Base-by-base conservation (phyloP, 352 stramenopile species). In the Pythium aquatile region DNA sequence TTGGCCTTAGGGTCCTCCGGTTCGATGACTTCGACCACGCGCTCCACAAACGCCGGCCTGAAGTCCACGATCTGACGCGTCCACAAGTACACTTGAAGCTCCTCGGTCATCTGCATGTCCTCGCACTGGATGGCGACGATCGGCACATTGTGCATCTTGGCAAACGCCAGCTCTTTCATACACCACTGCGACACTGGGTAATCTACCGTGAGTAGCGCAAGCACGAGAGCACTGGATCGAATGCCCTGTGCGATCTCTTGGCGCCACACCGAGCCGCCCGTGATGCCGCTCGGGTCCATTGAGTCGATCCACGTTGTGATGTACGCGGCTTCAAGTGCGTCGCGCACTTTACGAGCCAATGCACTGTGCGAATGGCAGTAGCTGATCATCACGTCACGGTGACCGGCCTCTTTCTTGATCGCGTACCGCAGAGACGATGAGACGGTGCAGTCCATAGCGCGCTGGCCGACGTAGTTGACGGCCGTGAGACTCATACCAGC, bases 361-460 rank as follows among this genome's bases (percentile, higher is more conserved):
- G 70, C 60, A 16, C 78, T 69, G 49, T 94, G 85, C n/a, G 85
- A 85, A 40, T 94, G 85, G 51, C 80, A 90, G 62, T 94, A 94
- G 47, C 85, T 94, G 58, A 94, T 94, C 85, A 94, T 94, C 7
- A 94, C 85, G 55, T 94, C 85, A 29, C 85, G 82, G 5, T 91
- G 82, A 0, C 85, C 85, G 10, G 85, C 85, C 29, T 90, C 85
- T 60, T 94, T 94, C 69, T 94, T 94, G 33, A 93, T 84, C 17
- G 82, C 81, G 56, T 92, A 94, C 6, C 85, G 80, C n/a, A 94
- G 66, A 2, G 78, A 78, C 29, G 80, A 74, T 1, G 83, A 92
- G 7, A 65, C 74, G 0, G 82, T 83, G 51, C 85, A 93, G 52
- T 94, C 85, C 55, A 94, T 82, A 2, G 85, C 83, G 2, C 85